Evolutionary conservation across 805 yeast species (phyloP).

Genomic region (Brettanomyces naardenensis): DNA sequence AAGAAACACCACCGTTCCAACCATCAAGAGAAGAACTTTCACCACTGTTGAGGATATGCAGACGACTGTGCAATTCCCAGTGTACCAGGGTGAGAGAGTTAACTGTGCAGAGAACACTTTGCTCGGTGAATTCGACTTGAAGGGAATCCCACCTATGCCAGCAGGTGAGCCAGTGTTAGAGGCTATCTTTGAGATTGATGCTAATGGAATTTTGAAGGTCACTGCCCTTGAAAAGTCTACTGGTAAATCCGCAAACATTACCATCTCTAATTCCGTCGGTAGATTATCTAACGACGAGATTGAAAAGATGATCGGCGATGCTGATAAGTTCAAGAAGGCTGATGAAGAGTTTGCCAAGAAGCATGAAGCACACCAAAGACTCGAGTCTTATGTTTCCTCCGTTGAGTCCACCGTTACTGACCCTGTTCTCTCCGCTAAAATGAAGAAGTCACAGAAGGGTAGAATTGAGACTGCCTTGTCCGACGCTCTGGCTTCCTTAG

Average conservation of each 20-base stretch:
- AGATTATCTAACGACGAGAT: slow-evolving; percentile 94
- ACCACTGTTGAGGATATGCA: slow-evolving; percentile 98
- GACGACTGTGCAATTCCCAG: slow-evolving; percentile 98
- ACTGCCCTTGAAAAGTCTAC: slow-evolving; percentile 98
- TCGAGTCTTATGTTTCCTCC: slow-evolving; percentile 95
- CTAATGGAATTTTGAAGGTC: slow-evolving; percentile 99
- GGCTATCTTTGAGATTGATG: slow-evolving; percentile 98
- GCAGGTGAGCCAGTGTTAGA: slow-evolving; percentile 99
- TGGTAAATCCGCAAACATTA: slow-evolving; percentile 96
- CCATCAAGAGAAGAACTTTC: slow-evolving; percentile 98
- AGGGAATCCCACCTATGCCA: slow-evolving; percentile 96
- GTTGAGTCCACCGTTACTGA: slow-evolving; percentile 95
- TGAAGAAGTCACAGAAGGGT: slow-evolving; percentile 95
- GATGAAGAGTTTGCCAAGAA: slow-evolving; percentile 99
- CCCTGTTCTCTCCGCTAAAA: slow-evolving; percentile 95
- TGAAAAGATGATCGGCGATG: slow-evolving; percentile 97
- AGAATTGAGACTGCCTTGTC: slow-evolving; percentile 96
- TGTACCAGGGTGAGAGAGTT: slow-evolving; percentile 99
- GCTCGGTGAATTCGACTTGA: slow-evolving; percentile 97
- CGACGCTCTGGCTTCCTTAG: slow-evolving; percentile 96
- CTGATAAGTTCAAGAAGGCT: slow-evolving; percentile 97
- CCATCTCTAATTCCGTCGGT: slow-evolving; percentile 98
- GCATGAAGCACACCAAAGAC: slow-evolving; percentile 98
- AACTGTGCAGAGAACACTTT: slow-evolving; percentile 96
- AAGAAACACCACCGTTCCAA: slow-evolving; percentile 99